Evolutionary conservation across 2,329 filamentous ascomycete species (phyloP), one percentile per base, ranked within the genome.

Genomic region (Meredithiella fracta): DNA sequence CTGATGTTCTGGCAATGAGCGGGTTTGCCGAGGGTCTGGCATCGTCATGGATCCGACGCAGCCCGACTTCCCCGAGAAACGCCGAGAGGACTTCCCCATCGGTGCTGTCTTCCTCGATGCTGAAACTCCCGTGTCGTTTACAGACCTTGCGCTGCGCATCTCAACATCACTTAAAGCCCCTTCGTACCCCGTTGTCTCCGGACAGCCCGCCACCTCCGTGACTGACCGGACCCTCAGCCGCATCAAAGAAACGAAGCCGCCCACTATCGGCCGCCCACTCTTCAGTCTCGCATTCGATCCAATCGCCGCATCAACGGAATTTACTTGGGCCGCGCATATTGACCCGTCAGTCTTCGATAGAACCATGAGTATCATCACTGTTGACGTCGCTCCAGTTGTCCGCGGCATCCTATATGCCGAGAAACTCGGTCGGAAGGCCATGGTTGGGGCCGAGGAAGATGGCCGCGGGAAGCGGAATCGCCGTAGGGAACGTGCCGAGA

Each of bases 311-410:
- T 69, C 73, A 14, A 57, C 38, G n/a, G 52, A 38, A 7, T 51
- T 55, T 34, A 26, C 44, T 4, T 58, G 56, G 56, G 53, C 47
- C 7, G 47, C 47, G 7, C 47, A 51, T 47, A 72, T 88, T 1
- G 78, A 80, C 34, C 74, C 84, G 0, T 90, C 86, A 0, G 80
- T 84, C 0, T 88, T 95, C 61, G 88, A 95, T 62, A 79, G 85
- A 47, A 80, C 80, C 0, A 70, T 85, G 62, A 66, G 68, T 0
- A 72, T 82, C 20, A 79, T 95, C 31, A 75, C 78, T 0, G 70
- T 83, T 11, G 92, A 98, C 60, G 73, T 97, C 1, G 90, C 89
- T 0, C 92, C 94, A 0, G 97, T 87, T 66, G 78, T 97, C n/a
- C 85, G 94, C 9, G 75, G 77, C 38, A 97, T 98, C 59, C 81